Percentiles rank a stretch among this genome's conserved stretches.
phyloP scores from a whole-genome alignment of 371 early-diverging fungal species.

The Nosema muscidifuracis region DNA sequence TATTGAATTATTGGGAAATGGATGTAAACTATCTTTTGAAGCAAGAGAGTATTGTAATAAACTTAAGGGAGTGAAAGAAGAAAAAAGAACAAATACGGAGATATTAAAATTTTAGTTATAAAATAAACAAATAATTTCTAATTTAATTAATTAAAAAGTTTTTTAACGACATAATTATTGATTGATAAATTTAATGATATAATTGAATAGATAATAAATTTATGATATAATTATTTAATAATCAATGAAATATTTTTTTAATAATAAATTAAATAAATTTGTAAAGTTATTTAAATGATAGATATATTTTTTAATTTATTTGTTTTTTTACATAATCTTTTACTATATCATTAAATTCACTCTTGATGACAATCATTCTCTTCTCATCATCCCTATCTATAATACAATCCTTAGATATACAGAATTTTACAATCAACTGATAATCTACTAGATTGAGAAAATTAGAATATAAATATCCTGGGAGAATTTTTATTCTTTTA shows the following conservation, averaged over 20 bases:
- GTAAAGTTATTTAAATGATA: not conserved
- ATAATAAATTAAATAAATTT: too few species aligned
- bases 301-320: not conserved
- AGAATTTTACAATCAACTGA: conserved; percentile 48
- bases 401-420: conserved; percentile 37
- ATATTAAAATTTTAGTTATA: too few species aligned
- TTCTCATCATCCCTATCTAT: conserved; percentile 43
- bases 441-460: conserved; percentile 66
- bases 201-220: too few species aligned
- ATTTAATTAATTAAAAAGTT: too few species aligned
- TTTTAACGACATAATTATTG: too few species aligned
- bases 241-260: too few species aligned
- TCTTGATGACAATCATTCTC: conserved; percentile 57
- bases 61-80: not conserved
- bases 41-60: conserved; percentile 27
- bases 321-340: conserved; percentile 52
- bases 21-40: conserved; percentile 51
- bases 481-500: conserved; percentile 67
- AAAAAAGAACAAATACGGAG: not conserved
- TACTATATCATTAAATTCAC: conserved; percentile 45
- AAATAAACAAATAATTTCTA: too few species aligned
- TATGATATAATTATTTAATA: too few species aligned
- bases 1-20: conserved; percentile 36
- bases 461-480: conserved; percentile 72
- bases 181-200: too few species aligned